Conservation (phyloP, 768 basidiomycete genomes). For the Suillus weaverae region DNA sequence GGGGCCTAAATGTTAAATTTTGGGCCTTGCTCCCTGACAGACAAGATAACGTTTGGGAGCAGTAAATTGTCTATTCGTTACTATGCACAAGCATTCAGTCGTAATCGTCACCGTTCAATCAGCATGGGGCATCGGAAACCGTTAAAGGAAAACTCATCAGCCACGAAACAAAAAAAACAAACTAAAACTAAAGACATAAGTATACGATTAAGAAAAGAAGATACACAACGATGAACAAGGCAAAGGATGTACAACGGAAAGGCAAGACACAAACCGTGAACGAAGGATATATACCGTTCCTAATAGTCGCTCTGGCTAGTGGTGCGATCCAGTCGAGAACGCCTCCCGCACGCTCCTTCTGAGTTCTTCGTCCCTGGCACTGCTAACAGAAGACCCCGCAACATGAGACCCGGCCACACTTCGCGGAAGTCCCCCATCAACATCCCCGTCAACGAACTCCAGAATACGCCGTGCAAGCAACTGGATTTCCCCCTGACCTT, state of each 20-base stretch:
- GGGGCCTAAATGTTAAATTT: too few relatives aligned
- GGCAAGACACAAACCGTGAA: background rate
- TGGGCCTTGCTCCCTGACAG: too few relatives aligned
- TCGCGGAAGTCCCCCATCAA: slow-evolving; percentile 57
- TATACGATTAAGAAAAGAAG: slow-evolving; percentile 6
- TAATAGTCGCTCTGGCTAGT: slow-evolving; percentile 19
- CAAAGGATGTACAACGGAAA: slow-evolving; percentile 8
- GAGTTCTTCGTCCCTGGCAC: slow-evolving; percentile 70
- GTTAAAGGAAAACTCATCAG: slow-evolving; percentile 5
- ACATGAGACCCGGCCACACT: slow-evolving; percentile 67
- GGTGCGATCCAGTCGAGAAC: slow-evolving; percentile 63
- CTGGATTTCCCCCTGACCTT: slow-evolving; percentile 86
- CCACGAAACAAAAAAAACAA: background rate
- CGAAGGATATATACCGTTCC: slow-evolving; percentile 6
- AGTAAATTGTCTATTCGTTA: slow-evolving; percentile 1
- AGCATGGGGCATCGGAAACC: background rate
- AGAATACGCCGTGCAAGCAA: slow-evolving; percentile 81
- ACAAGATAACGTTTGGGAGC: background rate
- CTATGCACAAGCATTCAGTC: background rate
- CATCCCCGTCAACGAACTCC: slow-evolving; percentile 80
- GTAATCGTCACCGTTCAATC: background rate
- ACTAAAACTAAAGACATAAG: slow-evolving; percentile 5
- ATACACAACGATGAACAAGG: slow-evolving; percentile 9
- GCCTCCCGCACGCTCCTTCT: slow-evolving; percentile 82
- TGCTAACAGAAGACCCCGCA: slow-evolving; percentile 65